A percentile compares a stretch with the other conserved stretches of the same genome.
phyloP scores from a whole-genome alignment of 1,284 basidiomycete genomes.

The Fomes fomentarius region DNA sequence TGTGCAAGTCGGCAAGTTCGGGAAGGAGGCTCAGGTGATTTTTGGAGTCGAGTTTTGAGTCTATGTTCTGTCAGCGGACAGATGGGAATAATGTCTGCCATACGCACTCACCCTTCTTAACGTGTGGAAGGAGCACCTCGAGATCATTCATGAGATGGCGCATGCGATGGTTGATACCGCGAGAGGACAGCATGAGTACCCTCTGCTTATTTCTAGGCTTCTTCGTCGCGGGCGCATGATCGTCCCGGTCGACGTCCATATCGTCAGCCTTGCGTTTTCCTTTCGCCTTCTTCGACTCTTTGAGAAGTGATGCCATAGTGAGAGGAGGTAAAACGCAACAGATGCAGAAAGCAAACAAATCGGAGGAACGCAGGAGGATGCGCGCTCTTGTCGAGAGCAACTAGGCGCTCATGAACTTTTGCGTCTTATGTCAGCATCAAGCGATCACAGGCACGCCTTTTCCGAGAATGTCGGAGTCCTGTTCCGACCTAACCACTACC shows the following conservation, averaged over 20 bases:
- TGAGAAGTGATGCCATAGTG: constrained; percentile 69
- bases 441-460: neutral
- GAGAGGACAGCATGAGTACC: constrained; percentile 90
- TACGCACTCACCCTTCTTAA: constrained; percentile 90
- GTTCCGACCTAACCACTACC: constrained; percentile 12
- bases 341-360: neutral
- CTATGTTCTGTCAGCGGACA: too few species aligned
- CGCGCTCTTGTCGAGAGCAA: too few species aligned
- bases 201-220: constrained; percentile 81
- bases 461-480: constrained; percentile 12
- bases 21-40: constrained; percentile 93
- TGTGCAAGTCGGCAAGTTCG: constrained; percentile 96
- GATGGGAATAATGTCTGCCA: too few species aligned
- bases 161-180: constrained; percentile 97
- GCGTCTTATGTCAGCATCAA: neutral
- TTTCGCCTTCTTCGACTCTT: constrained; percentile 59
- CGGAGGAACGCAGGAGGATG: neutral
- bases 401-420: neutral
- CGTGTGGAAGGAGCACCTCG: constrained; percentile 89
- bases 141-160: constrained; percentile 97
- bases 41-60: constrained; percentile 97
- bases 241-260: constrained; percentile 49
- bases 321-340: neutral
- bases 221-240: constrained; percentile 43
- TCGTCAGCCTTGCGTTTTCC: constrained; percentile 69